Percentiles rank a stretch among this genome's conserved stretches.
Evolutionary conservation across 805 yeast genomes (phyloP).

Genomic region (Vanderwaltozyma polyspora): DNA sequence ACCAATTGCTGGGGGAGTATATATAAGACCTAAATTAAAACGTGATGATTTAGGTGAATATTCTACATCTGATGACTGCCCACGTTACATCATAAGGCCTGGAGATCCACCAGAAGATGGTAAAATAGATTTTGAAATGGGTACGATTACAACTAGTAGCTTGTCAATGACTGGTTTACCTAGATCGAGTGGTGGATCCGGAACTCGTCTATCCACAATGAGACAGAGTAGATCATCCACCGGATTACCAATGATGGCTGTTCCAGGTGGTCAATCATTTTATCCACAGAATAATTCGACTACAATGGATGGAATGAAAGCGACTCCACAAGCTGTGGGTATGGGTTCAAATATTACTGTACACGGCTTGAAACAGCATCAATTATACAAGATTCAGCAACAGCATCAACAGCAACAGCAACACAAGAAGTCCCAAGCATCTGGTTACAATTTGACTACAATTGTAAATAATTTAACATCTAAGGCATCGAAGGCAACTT

Average conservation of each 20-base stretch:
- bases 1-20: slow-evolving; percentile 89
- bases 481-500: slow-evolving; percentile 16
- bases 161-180: slow-evolving; percentile 12
- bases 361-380: slow-evolving; percentile 17
- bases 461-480: slow-evolving; percentile 19
- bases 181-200: slow-evolving; percentile 15
- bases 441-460: slow-evolving; percentile 17
- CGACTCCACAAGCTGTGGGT: not conserved
- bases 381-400: slow-evolving; percentile 12
- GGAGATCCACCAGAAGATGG: slow-evolving; percentile 31
- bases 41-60: slow-evolving; percentile 79
- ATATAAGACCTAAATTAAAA: slow-evolving; percentile 58
- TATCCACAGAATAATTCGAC: not conserved
- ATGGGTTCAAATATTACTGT: slow-evolving; percentile 8
- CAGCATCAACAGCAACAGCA: slow-evolving; percentile 16
- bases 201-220: slow-evolving; percentile 12
- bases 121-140: slow-evolving; percentile 23
- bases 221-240: slow-evolving; percentile 5
- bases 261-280: slow-evolving; percentile 5
- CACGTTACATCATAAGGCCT: slow-evolving; percentile 34
- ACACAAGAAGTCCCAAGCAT: slow-evolving; percentile 11
- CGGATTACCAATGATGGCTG: not conserved
- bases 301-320: not conserved
- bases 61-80: slow-evolving; percentile 37
- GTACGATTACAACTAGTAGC: slow-evolving; percentile 13